Evolutionary conservation across 345 rosid genomes (phyloP), one percentile per base, ranked within the genome.

Genomic region (Eucalyptus marginata): DNA sequence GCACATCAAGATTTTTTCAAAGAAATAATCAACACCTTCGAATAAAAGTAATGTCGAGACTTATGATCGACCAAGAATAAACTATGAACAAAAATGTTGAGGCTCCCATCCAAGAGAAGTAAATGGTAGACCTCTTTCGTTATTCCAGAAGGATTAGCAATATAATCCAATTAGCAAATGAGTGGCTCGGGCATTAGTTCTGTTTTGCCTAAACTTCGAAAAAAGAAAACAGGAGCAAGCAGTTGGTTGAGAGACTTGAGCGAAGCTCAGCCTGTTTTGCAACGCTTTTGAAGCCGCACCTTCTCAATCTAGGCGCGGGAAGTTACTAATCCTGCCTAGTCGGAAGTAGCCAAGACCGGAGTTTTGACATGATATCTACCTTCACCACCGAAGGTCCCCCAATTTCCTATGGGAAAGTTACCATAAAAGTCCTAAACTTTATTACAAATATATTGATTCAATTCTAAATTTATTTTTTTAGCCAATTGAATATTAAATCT

Each of bases 261-360:
- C 10, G 10, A 18, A 52, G 58, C 58, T 52, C 58, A 18, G 5
- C 58, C 10, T 52, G 2, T 18, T 24, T 18, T 52, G 58, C 58
- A 52, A 52, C 0, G 10, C 25, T 20, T 52, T 52, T 52, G 25
- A 52, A 52, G 58, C 25, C 2, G 2, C 10, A 52, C 1, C 1
- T 52, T 52, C 25, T 52, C 10, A 52, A 20, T 2, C 24, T 18
- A 52, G 0, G 4, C 0, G 4, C 4, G 0, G 0, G 2, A 51
- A 25, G 0, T 8, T 52, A 20, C 0, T 0, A 52, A 20, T 20
- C 5, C 0, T 52, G 5, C 25, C 10, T 52, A 52, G 0, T 52
- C 0, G 0, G 2, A 52, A 20, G 25, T 52, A 52, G 10, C 25
- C 25, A 2, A 52, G 58, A 52, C 1, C 1, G 1, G 5, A 20